A percentile compares a stretch with the other conserved stretches of the same genome.
These are phyloP conservation scores for Pyrus bretschneideri DNA, from an alignment of 306 rosid species.

Conservation along the genomic window DNA sequence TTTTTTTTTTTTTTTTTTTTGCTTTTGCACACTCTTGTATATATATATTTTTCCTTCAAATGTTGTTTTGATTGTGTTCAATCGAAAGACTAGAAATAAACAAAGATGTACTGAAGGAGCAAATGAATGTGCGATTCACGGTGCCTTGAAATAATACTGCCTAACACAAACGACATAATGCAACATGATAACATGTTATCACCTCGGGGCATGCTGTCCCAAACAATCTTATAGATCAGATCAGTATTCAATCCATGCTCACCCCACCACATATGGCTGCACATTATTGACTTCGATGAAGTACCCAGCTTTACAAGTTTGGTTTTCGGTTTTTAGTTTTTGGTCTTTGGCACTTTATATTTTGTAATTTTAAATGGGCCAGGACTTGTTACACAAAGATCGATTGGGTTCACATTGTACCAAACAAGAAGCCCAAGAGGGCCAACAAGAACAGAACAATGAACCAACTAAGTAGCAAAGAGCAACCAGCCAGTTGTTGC, in stretches of 20 bases:
- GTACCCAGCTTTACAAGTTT: not conserved
- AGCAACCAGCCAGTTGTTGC: not conserved
- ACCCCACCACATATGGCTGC: not conserved
- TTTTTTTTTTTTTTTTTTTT: too few relatives aligned
- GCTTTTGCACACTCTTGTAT: too few relatives aligned
- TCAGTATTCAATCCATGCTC: not conserved
- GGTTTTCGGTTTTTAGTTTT: not conserved
- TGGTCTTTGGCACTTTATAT: slow-evolving; percentile 6
- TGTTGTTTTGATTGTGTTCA: too few relatives aligned
- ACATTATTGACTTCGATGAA: not conserved
- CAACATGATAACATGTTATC: not conserved
- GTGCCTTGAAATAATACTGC: not conserved
- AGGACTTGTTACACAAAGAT: not conserved
- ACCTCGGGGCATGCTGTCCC: not conserved
- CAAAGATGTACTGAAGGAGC: too few relatives aligned
- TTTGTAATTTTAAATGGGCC: slow-evolving; percentile 4
- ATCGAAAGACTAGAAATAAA: too few relatives aligned
- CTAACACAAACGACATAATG: not conserved
- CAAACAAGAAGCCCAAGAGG: not conserved
- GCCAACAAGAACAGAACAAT: not conserved
- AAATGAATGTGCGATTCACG: too few relatives aligned
- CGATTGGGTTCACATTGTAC: not conserved
- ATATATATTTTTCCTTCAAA: rapidly evolving
- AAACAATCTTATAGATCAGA: not conserved
- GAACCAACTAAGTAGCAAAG: not conserved